Percentiles rank a stretch among this genome's conserved stretches.
Conservation (phyloP, 179 eudicot genomes). For the Kewa caespitosa region DNA sequence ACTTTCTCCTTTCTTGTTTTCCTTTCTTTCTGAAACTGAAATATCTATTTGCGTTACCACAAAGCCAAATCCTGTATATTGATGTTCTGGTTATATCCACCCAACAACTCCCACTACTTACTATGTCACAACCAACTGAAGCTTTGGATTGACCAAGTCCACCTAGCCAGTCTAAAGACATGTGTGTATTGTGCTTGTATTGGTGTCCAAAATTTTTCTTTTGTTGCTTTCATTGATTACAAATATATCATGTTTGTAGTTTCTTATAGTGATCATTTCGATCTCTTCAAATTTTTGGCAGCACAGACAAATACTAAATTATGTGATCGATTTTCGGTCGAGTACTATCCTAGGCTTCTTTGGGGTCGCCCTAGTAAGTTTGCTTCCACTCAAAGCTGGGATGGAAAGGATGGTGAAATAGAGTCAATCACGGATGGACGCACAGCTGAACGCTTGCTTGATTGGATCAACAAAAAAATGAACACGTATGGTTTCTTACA, state of each 20-base stretch:
- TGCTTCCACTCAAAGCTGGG: conserved; percentile 47
- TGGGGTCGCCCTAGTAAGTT: conserved; percentile 83
- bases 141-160: not conserved
- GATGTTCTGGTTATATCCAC: no score
- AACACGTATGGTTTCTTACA: conserved; percentile 47
- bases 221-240: conserved; percentile 10
- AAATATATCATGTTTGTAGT: conserved; percentile 5
- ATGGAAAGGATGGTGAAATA: conserved; percentile 65
- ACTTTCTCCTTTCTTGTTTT: not conserved
- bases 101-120: not conserved
- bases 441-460: conserved; percentile 76
- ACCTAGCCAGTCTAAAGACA: not conserved
- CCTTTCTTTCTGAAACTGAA: no score
- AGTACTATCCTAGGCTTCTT: conserved; percentile 78
- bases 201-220: not conserved
- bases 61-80: no score
- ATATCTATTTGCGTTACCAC: no score
- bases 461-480: conserved; percentile 83
- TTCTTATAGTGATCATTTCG: conserved; percentile 38
- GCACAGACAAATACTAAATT: conserved; percentile 88
- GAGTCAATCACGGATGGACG: conserved; percentile 54
- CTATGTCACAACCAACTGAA: not conserved
- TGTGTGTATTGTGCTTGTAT: not conserved
- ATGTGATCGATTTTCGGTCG: conserved; percentile 82
- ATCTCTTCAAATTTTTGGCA: conserved; percentile 61